Evolutionary conservation across 306 rosid genomes (phyloP), one percentile per base, ranked within the genome.

Genomic region (Acacia acuminata): DNA sequence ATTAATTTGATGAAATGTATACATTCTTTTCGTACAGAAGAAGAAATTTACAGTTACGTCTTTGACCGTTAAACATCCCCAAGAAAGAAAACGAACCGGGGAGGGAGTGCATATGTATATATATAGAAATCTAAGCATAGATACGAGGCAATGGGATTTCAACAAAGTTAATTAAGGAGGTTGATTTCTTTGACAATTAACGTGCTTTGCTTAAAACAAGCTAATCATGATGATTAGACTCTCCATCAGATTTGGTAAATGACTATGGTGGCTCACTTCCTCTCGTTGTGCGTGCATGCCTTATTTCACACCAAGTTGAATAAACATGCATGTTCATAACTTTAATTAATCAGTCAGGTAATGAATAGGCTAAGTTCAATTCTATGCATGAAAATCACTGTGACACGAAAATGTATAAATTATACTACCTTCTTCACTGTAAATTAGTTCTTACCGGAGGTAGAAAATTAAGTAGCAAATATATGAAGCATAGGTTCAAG

Each of bases 141-240:
- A 38, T 6, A 2, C 70, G 15, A 14, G 47, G 72, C 25, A 36
- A 60, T 6, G 69, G 79, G 40, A 56, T 77, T 71, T 61, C 78
- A 71, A 63, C 79, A 63, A 63, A 63, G 44, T 51, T 30, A 8
- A 20, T 40, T 2, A 12, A 20, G 76, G 69, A 43, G 44, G 53
- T 32, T 79, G 27, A 79, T 79, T 83, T 73, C 10, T 67, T 79
- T 74, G 80, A 84, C 73, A 64, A 70, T 11, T 70, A 70, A 9
- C 11, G 15, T 43, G 30, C 44, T 38, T 77, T 63, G 34, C 27
- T 61, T 71, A 10, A 61, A 43, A 32, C 25, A 20, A 22, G 5
- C 19, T 64, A 73, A 58, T 58, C 17, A 2, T 20, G 38, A 17
- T 77, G 14, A 82, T 77, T 69, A 77, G 79, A 55, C 77, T 27